Evolutionary conservation across 2,329 filamentous ascomycete species (phyloP).

Genomic region (Phyllosticta paracitricarpa): DNA sequence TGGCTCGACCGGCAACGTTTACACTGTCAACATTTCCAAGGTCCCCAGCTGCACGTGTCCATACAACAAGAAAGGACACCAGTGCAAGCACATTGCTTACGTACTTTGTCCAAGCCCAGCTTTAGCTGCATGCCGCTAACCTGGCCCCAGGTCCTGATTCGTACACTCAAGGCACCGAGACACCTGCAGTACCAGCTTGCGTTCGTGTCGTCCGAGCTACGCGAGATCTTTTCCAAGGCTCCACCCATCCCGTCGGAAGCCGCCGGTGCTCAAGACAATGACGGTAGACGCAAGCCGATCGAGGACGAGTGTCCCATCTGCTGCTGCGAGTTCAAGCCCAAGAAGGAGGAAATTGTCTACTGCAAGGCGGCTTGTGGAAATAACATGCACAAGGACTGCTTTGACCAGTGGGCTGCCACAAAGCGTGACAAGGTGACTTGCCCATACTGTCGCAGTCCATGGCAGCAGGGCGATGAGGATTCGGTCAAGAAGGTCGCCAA

Average conservation of each 20-base stretch:
- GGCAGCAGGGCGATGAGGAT: slow-evolving; percentile 38
- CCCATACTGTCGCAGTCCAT: slow-evolving; percentile 50
- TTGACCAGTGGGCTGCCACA: slow-evolving; percentile 36
- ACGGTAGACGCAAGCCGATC: slow-evolving; percentile 46
- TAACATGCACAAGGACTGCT: slow-evolving; percentile 44
- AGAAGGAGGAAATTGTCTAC: slow-evolving; percentile 33
- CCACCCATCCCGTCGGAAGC: slow-evolving; percentile 38
- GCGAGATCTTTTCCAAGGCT: slow-evolving; percentile 44
- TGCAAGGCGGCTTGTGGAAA: slow-evolving; percentile 48
- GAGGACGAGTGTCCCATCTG: slow-evolving; percentile 56
- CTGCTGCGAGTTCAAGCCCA: slow-evolving; percentile 44
- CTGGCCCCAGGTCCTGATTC: slow-evolving; percentile 38
- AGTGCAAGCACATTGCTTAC: slow-evolving; percentile 57
- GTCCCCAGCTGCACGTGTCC: slow-evolving; percentile 47
- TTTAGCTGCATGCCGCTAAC: neutral
- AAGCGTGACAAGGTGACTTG: slow-evolving; percentile 40
- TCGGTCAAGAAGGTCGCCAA: slow-evolving; percentile 37
- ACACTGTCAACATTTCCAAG: slow-evolving; percentile 45
- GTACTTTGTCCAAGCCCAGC: slow-evolving; percentile 23
- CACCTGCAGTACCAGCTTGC: slow-evolving; percentile 51
- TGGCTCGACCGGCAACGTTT: slow-evolving; percentile 53
- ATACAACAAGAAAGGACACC: slow-evolving; percentile 44
- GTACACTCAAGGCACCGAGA: slow-evolving; percentile 46
- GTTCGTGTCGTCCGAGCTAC: slow-evolving; percentile 48
- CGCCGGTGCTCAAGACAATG: slow-evolving; percentile 23